A percentile compares a stretch with the other conserved stretches of the same genome.
These are phyloP conservation scores for Ashbya aceris DNA, from an alignment of 1,139 yeast species.

Conservation along the genomic window DNA sequence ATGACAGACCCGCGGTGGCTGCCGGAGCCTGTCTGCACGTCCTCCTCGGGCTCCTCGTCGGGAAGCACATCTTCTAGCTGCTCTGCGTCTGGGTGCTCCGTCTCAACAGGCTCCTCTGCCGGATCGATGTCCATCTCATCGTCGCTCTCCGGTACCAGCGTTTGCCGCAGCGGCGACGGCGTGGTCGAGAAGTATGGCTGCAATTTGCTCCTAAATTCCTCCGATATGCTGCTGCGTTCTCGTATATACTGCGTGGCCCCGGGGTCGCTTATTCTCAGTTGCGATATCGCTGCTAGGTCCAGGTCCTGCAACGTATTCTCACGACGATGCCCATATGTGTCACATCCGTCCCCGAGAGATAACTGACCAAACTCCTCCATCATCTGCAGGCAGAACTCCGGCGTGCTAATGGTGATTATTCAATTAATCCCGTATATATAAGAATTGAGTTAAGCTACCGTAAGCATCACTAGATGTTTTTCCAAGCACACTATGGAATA, in stretches of 20 bases:
- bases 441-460: too few species aligned
- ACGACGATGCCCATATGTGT: background rate
- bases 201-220: slow-evolving; percentile 8
- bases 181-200: slow-evolving; percentile 17
- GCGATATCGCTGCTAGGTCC: slow-evolving; percentile 16
- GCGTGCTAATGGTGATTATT: too few species aligned
- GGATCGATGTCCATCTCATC: slow-evolving; percentile 19
- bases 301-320: slow-evolving; percentile 7
- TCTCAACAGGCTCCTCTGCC: background rate
- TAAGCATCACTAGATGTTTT: too few species aligned
- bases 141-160: slow-evolving; percentile 10
- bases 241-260: slow-evolving; percentile 3
- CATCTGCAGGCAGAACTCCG: background rate
- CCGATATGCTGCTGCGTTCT: slow-evolving; percentile 3
- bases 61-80: slow-evolving; percentile 3
- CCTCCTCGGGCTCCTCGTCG: slow-evolving; percentile 2
- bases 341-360: background rate
- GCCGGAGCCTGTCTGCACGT: slow-evolving; percentile 1
- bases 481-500: too few species aligned
- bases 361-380: slow-evolving; percentile 3
- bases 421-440: too few species aligned
- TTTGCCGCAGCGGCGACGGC: slow-evolving; percentile 20
- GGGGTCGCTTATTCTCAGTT: slow-evolving; percentile 13
- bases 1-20: slow-evolving; percentile 11
- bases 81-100: background rate